A percentile compares a stretch with the other conserved stretches of the same genome.
Conservation (phyloP, 2,329 filamentous ascomycete genomes). For the Ophiostoma pallidulum region DNA sequence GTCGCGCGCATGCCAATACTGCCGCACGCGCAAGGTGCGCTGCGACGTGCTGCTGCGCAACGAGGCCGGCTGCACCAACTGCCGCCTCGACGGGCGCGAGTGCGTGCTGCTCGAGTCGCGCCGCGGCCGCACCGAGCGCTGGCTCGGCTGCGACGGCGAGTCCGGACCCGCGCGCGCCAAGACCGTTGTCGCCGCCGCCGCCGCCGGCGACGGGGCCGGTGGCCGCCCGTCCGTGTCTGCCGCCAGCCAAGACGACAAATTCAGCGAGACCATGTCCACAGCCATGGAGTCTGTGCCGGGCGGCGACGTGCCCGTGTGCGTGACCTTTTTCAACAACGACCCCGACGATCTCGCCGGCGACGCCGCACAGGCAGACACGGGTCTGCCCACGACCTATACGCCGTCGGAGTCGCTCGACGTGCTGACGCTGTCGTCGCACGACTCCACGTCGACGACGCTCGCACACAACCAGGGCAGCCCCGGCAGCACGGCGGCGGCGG, state of each 20-base stretch:
- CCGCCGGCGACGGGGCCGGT: too few relatives aligned
- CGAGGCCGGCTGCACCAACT: conserved; percentile 3
- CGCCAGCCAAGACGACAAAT: too few relatives aligned
- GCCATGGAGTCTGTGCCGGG: background rate
- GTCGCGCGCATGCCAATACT: conserved; percentile 6
- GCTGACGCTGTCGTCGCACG: background rate
- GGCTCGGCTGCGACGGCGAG: background rate
- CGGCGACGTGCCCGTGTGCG: conserved; percentile 1
- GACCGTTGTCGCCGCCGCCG: background rate
- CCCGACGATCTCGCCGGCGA: background rate
- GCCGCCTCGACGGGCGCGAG: conserved; percentile 3
- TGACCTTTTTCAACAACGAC: conserved; percentile 1
- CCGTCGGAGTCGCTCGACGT: background rate
- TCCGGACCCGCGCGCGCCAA: background rate
- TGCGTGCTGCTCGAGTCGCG: conserved; percentile 1
- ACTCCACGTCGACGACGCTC: background rate
- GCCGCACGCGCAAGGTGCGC: conserved; percentile 3
- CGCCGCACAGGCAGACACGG: background rate
- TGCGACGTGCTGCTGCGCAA: conserved; percentile 3
- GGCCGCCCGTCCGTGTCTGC: too few relatives aligned
- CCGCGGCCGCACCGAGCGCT: background rate
- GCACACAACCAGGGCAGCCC: background rate
- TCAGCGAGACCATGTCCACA: background rate
- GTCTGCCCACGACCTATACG: background rate
- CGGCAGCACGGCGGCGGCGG: background rate